Percentiles rank a stretch among this genome's conserved stretches.
Evolutionary conservation across 768 basidiomycete genomes (phyloP).

Genomic region (Leucocoprinus birnbaumii): DNA sequence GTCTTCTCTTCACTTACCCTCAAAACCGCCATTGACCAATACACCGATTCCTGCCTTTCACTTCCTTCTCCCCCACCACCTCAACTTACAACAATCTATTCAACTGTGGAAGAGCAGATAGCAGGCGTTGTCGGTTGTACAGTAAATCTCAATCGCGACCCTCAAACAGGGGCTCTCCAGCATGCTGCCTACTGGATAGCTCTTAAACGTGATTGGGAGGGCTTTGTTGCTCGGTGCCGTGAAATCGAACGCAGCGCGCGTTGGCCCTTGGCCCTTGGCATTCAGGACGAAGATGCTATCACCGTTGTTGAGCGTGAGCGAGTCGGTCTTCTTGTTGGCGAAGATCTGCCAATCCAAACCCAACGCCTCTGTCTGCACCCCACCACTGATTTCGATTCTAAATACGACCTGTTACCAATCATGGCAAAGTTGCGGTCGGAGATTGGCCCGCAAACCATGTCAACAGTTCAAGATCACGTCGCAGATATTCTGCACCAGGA

Average conservation of each 20-base stretch:
- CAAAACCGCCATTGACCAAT: conserved; percentile 78
- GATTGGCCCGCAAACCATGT: conserved; percentile 56
- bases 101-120: conserved; percentile 71
- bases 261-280: conserved; percentile 71
- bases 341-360: conserved; percentile 66
- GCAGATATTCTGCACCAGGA: conserved; percentile 73
- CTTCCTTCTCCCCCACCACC: conserved; percentile 55
- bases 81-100: conserved; percentile 59
- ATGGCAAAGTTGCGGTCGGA: conserved; percentile 62
- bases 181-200: conserved; percentile 81
- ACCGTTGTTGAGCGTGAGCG: conserved; percentile 79
- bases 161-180: conserved; percentile 76
- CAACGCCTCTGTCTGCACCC: conserved; percentile 46
- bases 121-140: conserved; percentile 85
- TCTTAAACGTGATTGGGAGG: conserved; percentile 92
- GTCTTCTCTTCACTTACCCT: conserved; percentile 84
- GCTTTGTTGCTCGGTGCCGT: conserved; percentile 86
- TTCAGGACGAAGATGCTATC: conserved; percentile 41
- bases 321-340: conserved; percentile 55
- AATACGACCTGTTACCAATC: conserved; percentile 56
- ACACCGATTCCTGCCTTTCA: conserved; percentile 69
- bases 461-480: conserved; percentile 55
- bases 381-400: conserved; percentile 38
- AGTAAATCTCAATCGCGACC: conserved; percentile 67
- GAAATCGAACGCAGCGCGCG: conserved; percentile 87